Evolutionary conservation across 352 stramenopile species (phyloP).

Genomic region (Globisporangium acanthophoron): DNA sequence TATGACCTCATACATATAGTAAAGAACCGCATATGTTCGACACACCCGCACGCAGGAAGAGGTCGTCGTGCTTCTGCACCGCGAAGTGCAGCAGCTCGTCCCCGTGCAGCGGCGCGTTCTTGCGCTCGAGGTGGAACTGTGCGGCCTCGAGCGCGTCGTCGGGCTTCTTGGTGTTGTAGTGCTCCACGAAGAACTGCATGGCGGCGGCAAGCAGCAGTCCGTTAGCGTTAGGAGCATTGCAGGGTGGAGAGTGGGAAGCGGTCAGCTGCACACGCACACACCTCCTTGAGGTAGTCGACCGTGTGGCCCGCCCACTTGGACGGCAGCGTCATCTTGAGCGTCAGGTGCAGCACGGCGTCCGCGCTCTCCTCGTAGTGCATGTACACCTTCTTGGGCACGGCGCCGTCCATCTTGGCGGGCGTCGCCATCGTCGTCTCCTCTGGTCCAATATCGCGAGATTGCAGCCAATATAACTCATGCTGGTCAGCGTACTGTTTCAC

Average conservation of each 20-base stretch:
- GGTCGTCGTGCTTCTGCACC: constrained; percentile 83
- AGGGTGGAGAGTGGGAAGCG: too few species aligned
- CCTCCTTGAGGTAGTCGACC: constrained; percentile 79
- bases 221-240: too few species aligned
- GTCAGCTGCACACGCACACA: constrained; percentile 11
- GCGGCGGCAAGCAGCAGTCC: neutral
- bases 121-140: constrained; percentile 71
- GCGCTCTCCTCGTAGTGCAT: constrained; percentile 80
- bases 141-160: constrained; percentile 48
- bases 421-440: constrained; percentile 1
- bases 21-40: neutral
- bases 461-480: too few species aligned
- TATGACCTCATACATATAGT: neutral
- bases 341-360: constrained; percentile 54
- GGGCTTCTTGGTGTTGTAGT: constrained; percentile 88
- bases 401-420: constrained; percentile 63
- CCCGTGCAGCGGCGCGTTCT: constrained; percentile 46
- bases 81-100: constrained; percentile 76
- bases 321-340: constrained; percentile 86
- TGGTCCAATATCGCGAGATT: too few species aligned
- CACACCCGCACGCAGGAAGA: constrained; percentile 69
- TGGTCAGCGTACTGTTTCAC: too few species aligned
- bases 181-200: constrained; percentile 82
- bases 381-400: constrained; percentile 85
- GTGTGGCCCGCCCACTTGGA: constrained; percentile 82